phyloP scores from a whole-genome alignment of 164 flowering plant genomes.

The Nymphaea colorata region DNA sequence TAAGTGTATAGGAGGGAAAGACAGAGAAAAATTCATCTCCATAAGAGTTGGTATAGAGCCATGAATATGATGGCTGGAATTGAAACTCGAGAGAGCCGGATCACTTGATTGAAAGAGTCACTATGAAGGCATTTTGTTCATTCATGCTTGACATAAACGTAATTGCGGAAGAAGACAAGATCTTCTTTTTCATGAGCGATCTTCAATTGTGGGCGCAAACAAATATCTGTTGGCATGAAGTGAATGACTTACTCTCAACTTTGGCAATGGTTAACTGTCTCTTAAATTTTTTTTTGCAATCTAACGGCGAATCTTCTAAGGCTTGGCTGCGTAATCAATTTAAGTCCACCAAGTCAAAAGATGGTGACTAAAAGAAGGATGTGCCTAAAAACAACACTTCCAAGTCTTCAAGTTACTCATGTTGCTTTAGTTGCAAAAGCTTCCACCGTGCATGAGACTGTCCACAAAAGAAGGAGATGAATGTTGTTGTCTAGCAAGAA shows the following conservation, averaged over 20 bases:
- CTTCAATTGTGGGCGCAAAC: conserved; percentile 9
- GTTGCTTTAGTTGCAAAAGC: conserved; percentile 1
- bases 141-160: conserved; percentile 9
- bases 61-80: neutral
- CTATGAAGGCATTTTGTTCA: conserved; percentile 8
- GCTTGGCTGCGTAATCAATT: too few species aligned
- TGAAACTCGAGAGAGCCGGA: neutral
- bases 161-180: conserved; percentile 14
- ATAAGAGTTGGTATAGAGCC: neutral
- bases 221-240: conserved; percentile 7
- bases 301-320: neutral
- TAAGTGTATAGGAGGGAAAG: too few species aligned
- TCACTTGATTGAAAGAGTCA: conserved; percentile 3
- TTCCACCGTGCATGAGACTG: neutral
- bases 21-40: neutral
- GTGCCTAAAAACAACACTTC: neutral
- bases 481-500: neutral
- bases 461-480: neutral
- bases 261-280: neutral
- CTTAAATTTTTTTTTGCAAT: conserved; percentile 2
- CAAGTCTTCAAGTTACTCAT: neutral
- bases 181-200: conserved; percentile 7
- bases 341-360: neutral
- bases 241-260: conserved; percentile 7
- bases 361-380: neutral